Evolutionary conservation across 257 asterid genomes (phyloP), one percentile per base, ranked within the genome.

Genomic region (Nicotiana sylvestris): DNA sequence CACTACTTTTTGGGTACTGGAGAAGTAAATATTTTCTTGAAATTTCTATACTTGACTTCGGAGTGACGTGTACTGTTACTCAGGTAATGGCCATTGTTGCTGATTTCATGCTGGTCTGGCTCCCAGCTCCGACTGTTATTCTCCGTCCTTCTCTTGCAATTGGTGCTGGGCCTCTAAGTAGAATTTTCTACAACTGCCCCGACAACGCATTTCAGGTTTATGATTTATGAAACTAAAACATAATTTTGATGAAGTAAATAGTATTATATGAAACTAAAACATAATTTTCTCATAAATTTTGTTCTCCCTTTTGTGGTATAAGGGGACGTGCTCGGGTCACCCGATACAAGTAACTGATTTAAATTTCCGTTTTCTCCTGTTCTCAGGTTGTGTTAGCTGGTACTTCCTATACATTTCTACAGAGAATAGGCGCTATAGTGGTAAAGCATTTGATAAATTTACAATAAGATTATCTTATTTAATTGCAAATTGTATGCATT

Each of bases 31-130:
- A 43, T 43, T 43, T 74, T 35, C n/a, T 74, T 51, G 35, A 49
- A 46, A 74, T 25, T 25, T 35, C 43, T 74, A 74, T 12, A 49
- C 27, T 27, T 79, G 82, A 79, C 74, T 56, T 35, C 5, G 3
- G 3, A 18, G 3, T 58, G 39, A 79, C 9, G 0, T 58, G 25
- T 46, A 78, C 56, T 83, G 29, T 74, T 74, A 1, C 80, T 78
- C 86, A 95, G 99, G 92, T 96, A 66, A 94, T 96, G 99, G 98
- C 99, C 82, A 87, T 96, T 79, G 86, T 96, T 83, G 99, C 99
- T 66, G 99, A 96, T 91, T 96, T 96, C 91, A 96, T 96, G 99
- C 94, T 96, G 16, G 99, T 93, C 16, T 96, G 98, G 98, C 93
- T 96, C 74, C 99, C 99, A 29, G 98, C 99, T 16, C 99, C 99